A percentile compares a stretch with the other conserved stretches of the same genome.
These are phyloP conservation scores for Colletotrichum euphorbiae DNA, from an alignment of 2,329 filamentous ascomycete species.

Conservation along the genomic window DNA sequence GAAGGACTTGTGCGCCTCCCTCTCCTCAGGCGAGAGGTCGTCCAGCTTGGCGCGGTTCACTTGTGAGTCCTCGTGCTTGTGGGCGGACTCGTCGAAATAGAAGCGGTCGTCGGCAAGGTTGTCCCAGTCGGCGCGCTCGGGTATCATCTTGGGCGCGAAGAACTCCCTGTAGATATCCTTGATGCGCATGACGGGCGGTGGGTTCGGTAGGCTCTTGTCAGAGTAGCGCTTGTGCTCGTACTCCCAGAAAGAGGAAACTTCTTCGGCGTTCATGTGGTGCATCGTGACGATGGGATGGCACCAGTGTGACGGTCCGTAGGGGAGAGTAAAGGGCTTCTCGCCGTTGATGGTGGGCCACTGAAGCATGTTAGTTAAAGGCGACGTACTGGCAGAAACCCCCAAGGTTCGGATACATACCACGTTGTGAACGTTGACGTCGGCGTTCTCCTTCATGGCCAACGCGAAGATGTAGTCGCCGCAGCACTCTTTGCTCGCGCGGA, in stretches of 20 bases:
- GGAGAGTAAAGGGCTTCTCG: slow-evolving; percentile 64
- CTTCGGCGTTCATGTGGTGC: slow-evolving; percentile 65
- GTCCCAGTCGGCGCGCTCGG: slow-evolving; percentile 62
- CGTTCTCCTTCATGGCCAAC: slow-evolving; percentile 57
- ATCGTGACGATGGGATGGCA: slow-evolving; percentile 68
- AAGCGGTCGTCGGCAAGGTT: slow-evolving; percentile 60
- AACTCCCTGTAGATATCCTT: slow-evolving; percentile 62
- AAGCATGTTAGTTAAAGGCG: slow-evolving; percentile 29
- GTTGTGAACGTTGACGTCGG: slow-evolving; percentile 55
- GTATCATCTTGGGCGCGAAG: slow-evolving; percentile 53
- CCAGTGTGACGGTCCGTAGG: slow-evolving; percentile 61
- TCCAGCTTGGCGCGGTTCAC: slow-evolving; percentile 48
- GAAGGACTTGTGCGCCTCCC: slow-evolving; percentile 54
- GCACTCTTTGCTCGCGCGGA: slow-evolving; percentile 53
- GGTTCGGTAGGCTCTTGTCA: slow-evolving; percentile 34
- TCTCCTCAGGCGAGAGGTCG: slow-evolving; percentile 51
- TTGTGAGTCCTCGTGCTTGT: slow-evolving; percentile 48
- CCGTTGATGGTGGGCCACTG: slow-evolving; percentile 67
- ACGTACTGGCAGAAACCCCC: neutral
- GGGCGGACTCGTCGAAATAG: slow-evolving; percentile 52
- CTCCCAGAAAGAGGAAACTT: slow-evolving; percentile 62
- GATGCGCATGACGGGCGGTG: slow-evolving; percentile 53
- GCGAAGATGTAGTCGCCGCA: slow-evolving; percentile 66
- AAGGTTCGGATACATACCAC: slow-evolving; percentile 51
- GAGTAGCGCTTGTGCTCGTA: slow-evolving; percentile 58